A percentile compares a stretch with the other conserved stretches of the same genome.
phyloP scores from a whole-genome alignment of 108 stramenopile species.

The Aurantiochytrium sp. region DNA sequence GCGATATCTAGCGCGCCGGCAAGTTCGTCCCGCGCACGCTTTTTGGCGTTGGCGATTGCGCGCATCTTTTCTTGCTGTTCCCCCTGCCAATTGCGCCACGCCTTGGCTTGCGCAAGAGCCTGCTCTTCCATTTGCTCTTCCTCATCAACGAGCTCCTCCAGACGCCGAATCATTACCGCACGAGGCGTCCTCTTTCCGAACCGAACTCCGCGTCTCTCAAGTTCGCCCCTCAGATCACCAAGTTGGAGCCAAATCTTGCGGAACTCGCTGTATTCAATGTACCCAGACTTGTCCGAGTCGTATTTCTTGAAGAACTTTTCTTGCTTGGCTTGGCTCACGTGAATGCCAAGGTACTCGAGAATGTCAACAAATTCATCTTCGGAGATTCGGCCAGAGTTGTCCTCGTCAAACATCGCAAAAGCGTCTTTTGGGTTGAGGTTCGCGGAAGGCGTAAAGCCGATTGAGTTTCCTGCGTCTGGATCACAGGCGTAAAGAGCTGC shows the following conservation, averaged over 20 bases:
- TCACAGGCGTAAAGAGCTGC: slow-evolving; percentile 52
- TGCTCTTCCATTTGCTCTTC: slow-evolving; percentile 51
- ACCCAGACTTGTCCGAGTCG: slow-evolving; percentile 41
- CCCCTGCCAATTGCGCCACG: slow-evolving; percentile 44
- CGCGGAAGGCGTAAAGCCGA: slow-evolving; percentile 45
- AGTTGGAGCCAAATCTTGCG: slow-evolving; percentile 49
- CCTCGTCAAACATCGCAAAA: slow-evolving; percentile 63
- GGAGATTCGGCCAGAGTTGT: slow-evolving; percentile 49
- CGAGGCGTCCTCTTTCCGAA: slow-evolving; percentile 33
- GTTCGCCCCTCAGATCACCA: slow-evolving; percentile 48
- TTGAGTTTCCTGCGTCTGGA: slow-evolving; percentile 45
- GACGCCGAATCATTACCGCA: slow-evolving; percentile 29
- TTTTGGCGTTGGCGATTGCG: slow-evolving; percentile 35
- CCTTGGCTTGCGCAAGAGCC: slow-evolving; percentile 53
- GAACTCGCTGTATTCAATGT: slow-evolving; percentile 60
- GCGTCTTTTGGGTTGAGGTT: slow-evolving; percentile 50
- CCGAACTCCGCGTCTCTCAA: slow-evolving; percentile 48
- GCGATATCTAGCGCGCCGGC: slow-evolving; percentile 48
- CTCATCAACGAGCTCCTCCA: slow-evolving; percentile 46
- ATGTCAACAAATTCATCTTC: slow-evolving; percentile 63
- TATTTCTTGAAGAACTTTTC: slow-evolving; percentile 53
- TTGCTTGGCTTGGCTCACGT: slow-evolving; percentile 34
- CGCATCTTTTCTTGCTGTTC: slow-evolving; percentile 30
- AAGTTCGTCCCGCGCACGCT: slow-evolving; percentile 45
- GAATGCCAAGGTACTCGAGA: slow-evolving; percentile 48